These are phyloP conservation scores for Curvularia lunata DNA, from an alignment of 2,329 filamentous ascomycete genomes.

Conservation along the genomic window DNA sequence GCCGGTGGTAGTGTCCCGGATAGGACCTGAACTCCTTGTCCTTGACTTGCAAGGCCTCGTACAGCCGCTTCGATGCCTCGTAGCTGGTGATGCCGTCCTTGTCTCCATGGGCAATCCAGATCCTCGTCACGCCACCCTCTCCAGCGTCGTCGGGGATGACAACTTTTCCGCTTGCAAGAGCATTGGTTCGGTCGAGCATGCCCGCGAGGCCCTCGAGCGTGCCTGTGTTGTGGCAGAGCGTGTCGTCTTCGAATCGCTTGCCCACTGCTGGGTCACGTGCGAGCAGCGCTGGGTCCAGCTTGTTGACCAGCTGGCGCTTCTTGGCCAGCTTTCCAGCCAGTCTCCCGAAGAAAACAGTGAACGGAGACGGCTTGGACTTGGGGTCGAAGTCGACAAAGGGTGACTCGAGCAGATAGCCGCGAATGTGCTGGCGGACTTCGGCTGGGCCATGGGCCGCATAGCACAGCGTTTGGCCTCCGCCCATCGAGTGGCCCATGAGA, in stretches of 20 bases:
- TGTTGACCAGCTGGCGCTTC: slow-evolving; percentile 68
- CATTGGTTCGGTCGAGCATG: slow-evolving; percentile 75
- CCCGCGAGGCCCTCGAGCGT: slow-evolving; percentile 81
- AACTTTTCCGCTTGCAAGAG: slow-evolving; percentile 64
- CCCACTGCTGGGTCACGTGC: slow-evolving; percentile 71
- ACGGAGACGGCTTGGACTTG: slow-evolving; percentile 65
- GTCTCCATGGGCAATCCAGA: slow-evolving; percentile 81
- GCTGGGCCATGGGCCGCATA: slow-evolving; percentile 57
- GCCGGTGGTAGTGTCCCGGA: slow-evolving; percentile 78
- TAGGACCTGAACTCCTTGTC: slow-evolving; percentile 78
- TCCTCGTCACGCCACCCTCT: slow-evolving; percentile 63
- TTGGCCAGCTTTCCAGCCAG: slow-evolving; percentile 73
- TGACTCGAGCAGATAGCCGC: slow-evolving; percentile 77
- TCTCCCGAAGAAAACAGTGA: slow-evolving; percentile 71
- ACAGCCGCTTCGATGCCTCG: slow-evolving; percentile 68
- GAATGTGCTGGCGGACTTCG: slow-evolving; percentile 65
- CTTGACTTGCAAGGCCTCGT: slow-evolving; percentile 61
- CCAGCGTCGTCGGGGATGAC: slow-evolving; percentile 51
- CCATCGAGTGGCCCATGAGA: slow-evolving; percentile 90
- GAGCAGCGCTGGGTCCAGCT: slow-evolving; percentile 68
- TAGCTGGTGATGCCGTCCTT: slow-evolving; percentile 73
- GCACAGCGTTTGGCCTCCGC: slow-evolving; percentile 76
- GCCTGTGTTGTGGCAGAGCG: slow-evolving; percentile 79
- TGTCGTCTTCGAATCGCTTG: slow-evolving; percentile 67
- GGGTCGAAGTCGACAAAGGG: slow-evolving; percentile 79